A percentile compares a stretch with the other conserved stretches of the same genome.
These are phyloP conservation scores for Inga leiocalycina DNA, from an alignment of 306 rosid species.

Conservation along the genomic window DNA sequence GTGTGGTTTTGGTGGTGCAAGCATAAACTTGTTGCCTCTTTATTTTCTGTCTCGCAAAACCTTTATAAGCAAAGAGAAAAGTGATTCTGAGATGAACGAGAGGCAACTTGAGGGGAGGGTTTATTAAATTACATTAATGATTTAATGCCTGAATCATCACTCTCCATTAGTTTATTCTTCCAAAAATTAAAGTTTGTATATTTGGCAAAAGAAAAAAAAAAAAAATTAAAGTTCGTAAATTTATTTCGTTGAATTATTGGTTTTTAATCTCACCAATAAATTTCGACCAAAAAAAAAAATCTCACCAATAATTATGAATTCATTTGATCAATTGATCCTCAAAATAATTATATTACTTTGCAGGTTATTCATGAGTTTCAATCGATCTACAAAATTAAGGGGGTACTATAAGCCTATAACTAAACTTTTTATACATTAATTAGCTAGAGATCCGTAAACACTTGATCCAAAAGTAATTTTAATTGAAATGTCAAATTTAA, in stretches of 20 bases:
- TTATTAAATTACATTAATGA: neutral
- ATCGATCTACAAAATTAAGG: neutral
- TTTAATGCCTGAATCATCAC: neutral
- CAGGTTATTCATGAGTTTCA: neutral
- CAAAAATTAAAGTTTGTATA: neutral
- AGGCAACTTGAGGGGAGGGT: constrained; percentile 11
- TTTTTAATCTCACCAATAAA: neutral
- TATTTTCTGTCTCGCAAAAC: neutral
- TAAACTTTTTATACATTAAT: too few relatives aligned
- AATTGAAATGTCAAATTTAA: too few relatives aligned
- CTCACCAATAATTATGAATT: neutral
- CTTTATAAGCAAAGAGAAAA: constrained; percentile 22
- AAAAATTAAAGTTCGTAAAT: neutral
- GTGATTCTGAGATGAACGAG: neutral
- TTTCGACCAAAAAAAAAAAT: neutral
- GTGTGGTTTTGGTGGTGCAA: constrained; percentile 21
- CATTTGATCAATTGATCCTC: neutral
- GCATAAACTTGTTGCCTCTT: constrained; percentile 15
- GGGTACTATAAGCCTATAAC: too few relatives aligned
- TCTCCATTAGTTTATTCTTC: neutral
- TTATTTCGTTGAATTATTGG: neutral
- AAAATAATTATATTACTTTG: neutral
- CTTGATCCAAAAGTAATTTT: too few relatives aligned
- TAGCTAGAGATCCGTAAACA: too few relatives aligned
- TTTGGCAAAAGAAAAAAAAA: neutral